Evolutionary conservation across 306 rosid genomes (phyloP).

Genomic region (Trifolium dubium): DNA sequence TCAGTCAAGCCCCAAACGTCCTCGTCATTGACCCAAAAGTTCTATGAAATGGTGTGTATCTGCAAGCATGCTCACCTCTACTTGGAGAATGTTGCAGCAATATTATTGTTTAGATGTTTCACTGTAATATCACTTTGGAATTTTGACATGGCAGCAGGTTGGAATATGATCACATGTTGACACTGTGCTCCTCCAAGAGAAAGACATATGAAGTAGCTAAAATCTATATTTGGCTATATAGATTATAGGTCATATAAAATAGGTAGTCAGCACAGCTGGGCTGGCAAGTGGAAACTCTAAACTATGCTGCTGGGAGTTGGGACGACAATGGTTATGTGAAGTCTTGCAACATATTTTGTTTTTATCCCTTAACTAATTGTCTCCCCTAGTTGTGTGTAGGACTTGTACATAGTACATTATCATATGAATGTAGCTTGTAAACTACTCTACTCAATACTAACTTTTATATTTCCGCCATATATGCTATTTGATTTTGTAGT

Average conservation of each 20-base stretch:
- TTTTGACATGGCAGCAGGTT: neutral
- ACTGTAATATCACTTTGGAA: neutral
- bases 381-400: constrained; percentile 37
- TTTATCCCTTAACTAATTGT: neutral
- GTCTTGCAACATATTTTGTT: constrained; percentile 24
- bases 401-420: constrained; percentile 39
- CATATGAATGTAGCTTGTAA: constrained; percentile 40
- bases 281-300: constrained; percentile 7
- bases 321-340: constrained; percentile 26
- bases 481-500: constrained; percentile 4
- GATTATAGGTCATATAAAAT: neutral
- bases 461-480: neutral
- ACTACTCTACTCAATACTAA: constrained; percentile 33
- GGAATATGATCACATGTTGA: neutral
- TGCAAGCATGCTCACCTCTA: neutral
- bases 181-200: neutral
- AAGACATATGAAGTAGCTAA: constrained; percentile 13
- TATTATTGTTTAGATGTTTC: neutral
- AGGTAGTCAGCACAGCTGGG: constrained; percentile 1
- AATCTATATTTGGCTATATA: constrained; percentile 1
- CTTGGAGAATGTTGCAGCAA: neutral
- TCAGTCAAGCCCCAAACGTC: constrained; percentile 58
- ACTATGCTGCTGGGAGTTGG: constrained; percentile 35
- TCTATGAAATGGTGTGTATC: constrained; percentile 23
- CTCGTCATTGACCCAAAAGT: constrained; percentile 49